Conservation (phyloP, 1,284 basidiomycete species). For the Pisolithus thermaeus region DNA sequence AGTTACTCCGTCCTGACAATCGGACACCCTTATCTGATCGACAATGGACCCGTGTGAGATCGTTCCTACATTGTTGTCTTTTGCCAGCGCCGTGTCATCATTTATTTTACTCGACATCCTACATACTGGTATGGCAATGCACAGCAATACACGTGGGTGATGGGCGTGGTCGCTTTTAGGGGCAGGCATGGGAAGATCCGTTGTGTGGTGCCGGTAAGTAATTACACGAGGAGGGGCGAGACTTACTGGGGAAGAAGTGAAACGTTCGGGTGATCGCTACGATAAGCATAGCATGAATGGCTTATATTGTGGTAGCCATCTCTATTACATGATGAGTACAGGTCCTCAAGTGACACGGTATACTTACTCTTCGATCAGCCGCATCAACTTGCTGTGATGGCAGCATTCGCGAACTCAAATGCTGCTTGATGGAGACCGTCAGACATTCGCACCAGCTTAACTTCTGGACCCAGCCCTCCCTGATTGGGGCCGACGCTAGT, state of each 20-base stretch:
- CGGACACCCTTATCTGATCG: background rate
- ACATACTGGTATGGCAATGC: background rate
- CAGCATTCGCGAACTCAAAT: background rate
- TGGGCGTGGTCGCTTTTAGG: background rate
- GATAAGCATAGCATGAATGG: background rate
- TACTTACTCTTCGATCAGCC: background rate
- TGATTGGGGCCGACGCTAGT: no score
- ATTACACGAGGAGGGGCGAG: background rate
- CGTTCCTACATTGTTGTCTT: no score
- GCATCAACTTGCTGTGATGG: background rate
- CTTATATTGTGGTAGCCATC: background rate
- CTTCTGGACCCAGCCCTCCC: no score
- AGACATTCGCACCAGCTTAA: background rate
- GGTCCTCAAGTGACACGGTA: no score
- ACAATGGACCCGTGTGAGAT: no score
- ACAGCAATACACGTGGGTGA: background rate
- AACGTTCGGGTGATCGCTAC: background rate
- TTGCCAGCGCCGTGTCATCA: no score
- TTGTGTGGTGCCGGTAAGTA: background rate
- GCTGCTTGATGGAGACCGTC: background rate
- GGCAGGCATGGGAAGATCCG: slow-evolving; percentile 15
- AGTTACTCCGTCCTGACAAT: background rate
- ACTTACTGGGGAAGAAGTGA: background rate
- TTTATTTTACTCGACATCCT: no score
- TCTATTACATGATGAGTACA: background rate